Percentiles rank a stretch among this genome's conserved stretches.
Conservation (phyloP, 2,329 filamentous ascomycete species). For the Myriosclerotinia duriaeana region DNA sequence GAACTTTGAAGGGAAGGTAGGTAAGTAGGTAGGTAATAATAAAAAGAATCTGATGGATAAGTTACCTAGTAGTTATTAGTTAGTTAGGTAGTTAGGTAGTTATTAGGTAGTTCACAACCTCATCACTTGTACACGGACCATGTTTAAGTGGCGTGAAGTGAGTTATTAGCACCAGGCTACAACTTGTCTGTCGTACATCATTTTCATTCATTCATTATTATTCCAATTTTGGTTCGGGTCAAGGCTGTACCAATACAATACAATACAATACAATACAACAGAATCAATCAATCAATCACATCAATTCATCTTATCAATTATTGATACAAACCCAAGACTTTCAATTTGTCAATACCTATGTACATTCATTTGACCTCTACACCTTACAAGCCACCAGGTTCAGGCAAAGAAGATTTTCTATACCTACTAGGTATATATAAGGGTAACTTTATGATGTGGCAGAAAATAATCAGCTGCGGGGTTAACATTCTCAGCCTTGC, state of each 20-base stretch:
- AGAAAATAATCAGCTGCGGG: too few relatives aligned
- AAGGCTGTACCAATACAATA: not conserved
- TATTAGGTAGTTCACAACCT: not conserved
- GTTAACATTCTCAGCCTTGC: not conserved
- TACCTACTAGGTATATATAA: too few relatives aligned
- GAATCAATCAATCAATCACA: too few relatives aligned
- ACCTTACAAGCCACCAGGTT: too few relatives aligned
- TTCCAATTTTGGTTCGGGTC: not conserved
- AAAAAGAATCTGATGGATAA: not conserved
- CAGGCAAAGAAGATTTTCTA: too few relatives aligned
- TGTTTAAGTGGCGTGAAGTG: slow-evolving; percentile 10
- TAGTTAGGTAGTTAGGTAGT: not conserved
- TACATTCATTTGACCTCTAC: too few relatives aligned
- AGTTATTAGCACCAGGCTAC: slow-evolving; percentile 11
- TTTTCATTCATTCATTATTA: too few relatives aligned
- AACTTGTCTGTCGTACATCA: slow-evolving; percentile 7
- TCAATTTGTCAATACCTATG: too few relatives aligned
- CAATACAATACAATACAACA: too few relatives aligned
- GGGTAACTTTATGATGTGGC: too few relatives aligned
- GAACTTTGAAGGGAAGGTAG: slow-evolving; percentile 8
- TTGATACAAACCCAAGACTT: too few relatives aligned
- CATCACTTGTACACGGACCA: slow-evolving; percentile 4
- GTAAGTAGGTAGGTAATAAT: too few relatives aligned
- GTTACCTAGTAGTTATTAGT: not conserved
- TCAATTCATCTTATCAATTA: not conserved